Evolutionary conservation across 106 monocot species (phyloP).

Genomic region (Platanthera zijinensis): DNA sequence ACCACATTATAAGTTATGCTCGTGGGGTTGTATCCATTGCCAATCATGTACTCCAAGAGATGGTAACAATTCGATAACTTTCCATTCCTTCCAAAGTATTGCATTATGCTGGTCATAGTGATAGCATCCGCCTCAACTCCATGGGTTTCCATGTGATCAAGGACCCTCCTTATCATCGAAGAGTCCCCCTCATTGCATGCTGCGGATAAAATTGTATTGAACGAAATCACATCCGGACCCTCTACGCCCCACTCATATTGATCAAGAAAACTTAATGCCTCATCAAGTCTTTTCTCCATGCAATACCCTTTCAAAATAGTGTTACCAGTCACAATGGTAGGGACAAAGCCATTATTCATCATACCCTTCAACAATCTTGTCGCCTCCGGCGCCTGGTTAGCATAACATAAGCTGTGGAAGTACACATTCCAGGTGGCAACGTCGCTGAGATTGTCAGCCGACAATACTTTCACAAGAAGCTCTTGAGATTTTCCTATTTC

Average conservation of each 20-base stretch:
- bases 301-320: slow-evolving; percentile 49
- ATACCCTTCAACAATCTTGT: slow-evolving; percentile 13
- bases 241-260: slow-evolving; percentile 12
- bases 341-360: slow-evolving; percentile 24
- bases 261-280: slow-evolving; percentile 32
- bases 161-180: slow-evolving; percentile 25
- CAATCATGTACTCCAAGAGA: slow-evolving; percentile 33
- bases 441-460: slow-evolving; percentile 17
- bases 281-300: slow-evolving; percentile 25
- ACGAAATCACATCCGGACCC: slow-evolving; percentile 39
- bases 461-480: slow-evolving; percentile 14
- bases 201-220: slow-evolving; percentile 44
- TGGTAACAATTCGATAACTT: slow-evolving; percentile 9
- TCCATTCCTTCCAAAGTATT: slow-evolving; percentile 22
- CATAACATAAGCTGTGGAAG: slow-evolving; percentile 42
- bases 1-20: slow-evolving; percentile 35
- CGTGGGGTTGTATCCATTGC: slow-evolving; percentile 21
- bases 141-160: slow-evolving; percentile 25
- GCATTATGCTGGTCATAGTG: slow-evolving; percentile 36
- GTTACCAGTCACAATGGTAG: slow-evolving; percentile 37
- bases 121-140: slow-evolving; percentile 25
- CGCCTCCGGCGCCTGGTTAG: slow-evolving; percentile 19
- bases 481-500: slow-evolving; percentile 19
- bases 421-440: slow-evolving; percentile 42
- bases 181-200: slow-evolving; percentile 41